Evolutionary conservation across 2,329 filamentous ascomycete species (phyloP), one percentile per base, ranked within the genome.

Genomic region (Ambrosiella xylebori): DNA sequence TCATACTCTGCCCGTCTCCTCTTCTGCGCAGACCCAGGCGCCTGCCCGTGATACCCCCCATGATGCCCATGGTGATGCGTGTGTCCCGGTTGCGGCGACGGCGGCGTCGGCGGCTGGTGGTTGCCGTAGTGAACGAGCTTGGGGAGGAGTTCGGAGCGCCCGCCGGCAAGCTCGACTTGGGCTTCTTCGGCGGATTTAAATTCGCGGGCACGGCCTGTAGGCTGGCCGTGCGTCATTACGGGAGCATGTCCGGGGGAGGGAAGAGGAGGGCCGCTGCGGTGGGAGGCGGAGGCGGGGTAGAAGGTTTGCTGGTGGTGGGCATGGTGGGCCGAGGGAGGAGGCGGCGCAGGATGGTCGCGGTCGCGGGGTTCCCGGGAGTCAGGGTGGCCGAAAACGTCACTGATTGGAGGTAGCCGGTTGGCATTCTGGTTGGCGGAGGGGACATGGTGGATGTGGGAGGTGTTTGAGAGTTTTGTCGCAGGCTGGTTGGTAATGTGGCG

Each of bases 101-200:
- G 89, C 40, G 91, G 90, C 1, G 90, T 95, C 2, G 90, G 90
- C 45, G 91, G 90, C 68, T 95, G 91, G 67, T 94, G 88, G 52
- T 89, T 88, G 44, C 86, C 88, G 68, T 98, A 98, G 71, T 97
- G 93, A 12, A 98, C 88, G 59, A 97, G 81, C 70, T 91, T 93
- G 19, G 93, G 93, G 55, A 96, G 76, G 12, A 97, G 76, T 60
- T 98, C 93, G 59, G 95, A 85, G 59, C 93, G 82, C n/a, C 93
- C 93, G 55, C 88, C 90, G 4, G 90, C 84, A 62, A 98, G 72
- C 63, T 93, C 88, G 59, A 88, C 86, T 61, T 97, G 90, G 2
- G 88, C 93, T 68, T 98, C 93, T 69, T 98, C 93, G 11, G 93
- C 93, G 2, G 91, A 96, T 65, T 89, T 86, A 71, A 95, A 97